phyloP scores from a whole-genome alignment of 305 asterid genomes.

The Fraxinus baroniana region DNA sequence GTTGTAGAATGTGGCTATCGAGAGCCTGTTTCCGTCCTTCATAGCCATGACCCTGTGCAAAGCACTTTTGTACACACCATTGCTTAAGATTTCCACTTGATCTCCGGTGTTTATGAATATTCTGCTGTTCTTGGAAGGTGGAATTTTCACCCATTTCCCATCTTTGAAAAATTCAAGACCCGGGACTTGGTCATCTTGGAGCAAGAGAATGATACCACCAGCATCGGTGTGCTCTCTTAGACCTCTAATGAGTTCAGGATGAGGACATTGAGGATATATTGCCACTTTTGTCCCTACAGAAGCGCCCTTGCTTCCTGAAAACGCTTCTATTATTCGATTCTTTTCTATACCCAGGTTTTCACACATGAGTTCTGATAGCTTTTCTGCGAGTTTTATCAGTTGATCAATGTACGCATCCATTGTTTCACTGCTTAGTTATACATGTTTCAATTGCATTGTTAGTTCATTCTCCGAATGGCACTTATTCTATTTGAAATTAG shows the following conservation, averaged over 20 bases:
- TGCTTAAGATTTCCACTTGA: conserved; percentile 70
- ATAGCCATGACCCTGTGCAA: conserved; percentile 70
- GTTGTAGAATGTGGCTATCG: conserved; percentile 84
- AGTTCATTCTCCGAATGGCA: not conserved
- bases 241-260: conserved; percentile 66
- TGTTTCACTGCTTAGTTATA: conserved; percentile 41
- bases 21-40: conserved; percentile 68
- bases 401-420: conserved; percentile 64
- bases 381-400: conserved; percentile 59
- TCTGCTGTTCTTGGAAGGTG: conserved; percentile 69
- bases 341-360: conserved; percentile 68
- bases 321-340: conserved; percentile 52
- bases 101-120: conserved; percentile 75
- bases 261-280: conserved; percentile 68
- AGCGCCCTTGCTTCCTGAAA: conserved; percentile 62
- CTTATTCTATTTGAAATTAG: not conserved
- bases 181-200: conserved; percentile 82
- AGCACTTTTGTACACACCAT: conserved; percentile 70
- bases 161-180: conserved; percentile 80
- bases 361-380: conserved; percentile 65
- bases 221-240: conserved; percentile 92
- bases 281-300: conserved; percentile 79
- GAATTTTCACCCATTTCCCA: conserved; percentile 75
- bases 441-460: not conserved
- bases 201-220: conserved; percentile 80